These are phyloP conservation scores for Ophiosphaerella korrae DNA, from an alignment of 2,329 filamentous ascomycete species.

Conservation along the genomic window DNA sequence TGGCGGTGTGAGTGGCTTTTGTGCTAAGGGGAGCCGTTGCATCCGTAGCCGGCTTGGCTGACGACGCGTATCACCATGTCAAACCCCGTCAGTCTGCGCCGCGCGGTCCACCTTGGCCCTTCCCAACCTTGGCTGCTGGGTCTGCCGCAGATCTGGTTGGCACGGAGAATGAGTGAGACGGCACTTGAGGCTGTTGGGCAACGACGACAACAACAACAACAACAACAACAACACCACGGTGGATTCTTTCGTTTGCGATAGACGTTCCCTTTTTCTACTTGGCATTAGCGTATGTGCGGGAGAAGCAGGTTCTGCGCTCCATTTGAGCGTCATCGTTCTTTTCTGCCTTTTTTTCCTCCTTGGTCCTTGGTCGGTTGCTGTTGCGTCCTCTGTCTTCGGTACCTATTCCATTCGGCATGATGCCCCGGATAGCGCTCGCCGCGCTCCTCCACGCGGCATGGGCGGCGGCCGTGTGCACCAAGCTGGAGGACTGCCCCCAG, in stretches of 20 bases:
- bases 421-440: constrained; percentile 21
- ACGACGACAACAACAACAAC: too few relatives aligned
- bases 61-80: constrained; percentile 14
- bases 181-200: too few relatives aligned
- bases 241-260: too few relatives aligned
- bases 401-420: constrained; percentile 17
- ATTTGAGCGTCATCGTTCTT: not conserved
- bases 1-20: not conserved
- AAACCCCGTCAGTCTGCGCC: constrained; percentile 4
- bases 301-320: constrained; percentile 4
- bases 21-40: constrained; percentile 10
- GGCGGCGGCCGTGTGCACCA: constrained; percentile 30
- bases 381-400: too few relatives aligned
- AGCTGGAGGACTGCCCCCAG: constrained; percentile 32
- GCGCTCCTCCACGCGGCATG: constrained; percentile 23
- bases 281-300: constrained; percentile 3
- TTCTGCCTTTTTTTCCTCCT: constrained; percentile 1
- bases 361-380: not conserved
- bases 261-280: too few relatives aligned
- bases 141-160: constrained; percentile 14
- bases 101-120: constrained; percentile 1
- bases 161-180: not conserved
- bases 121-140: constrained; percentile 11
- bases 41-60: constrained; percentile 17
- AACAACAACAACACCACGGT: too few relatives aligned